Conservation (phyloP, 495 filamentous ascomycete species). For the Paragyromitra xinjiangensis region DNA sequence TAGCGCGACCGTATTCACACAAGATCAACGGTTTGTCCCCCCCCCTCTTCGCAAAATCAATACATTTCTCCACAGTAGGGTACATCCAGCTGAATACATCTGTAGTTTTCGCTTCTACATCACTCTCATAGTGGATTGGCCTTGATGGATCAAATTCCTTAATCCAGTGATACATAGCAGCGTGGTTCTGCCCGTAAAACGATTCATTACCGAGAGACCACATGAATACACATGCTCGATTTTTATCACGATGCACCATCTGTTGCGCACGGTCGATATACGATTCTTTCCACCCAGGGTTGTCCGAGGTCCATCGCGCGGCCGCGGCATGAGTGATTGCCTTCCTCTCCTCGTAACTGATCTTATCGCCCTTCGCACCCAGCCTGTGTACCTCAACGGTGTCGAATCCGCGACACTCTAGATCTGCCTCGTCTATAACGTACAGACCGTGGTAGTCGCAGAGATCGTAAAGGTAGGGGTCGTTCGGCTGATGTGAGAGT, state of each 20-base stretch:
- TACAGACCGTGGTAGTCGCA: conserved; percentile 74
- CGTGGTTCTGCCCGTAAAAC: conserved; percentile 72
- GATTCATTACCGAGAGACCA: conserved; percentile 78
- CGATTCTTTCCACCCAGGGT: conserved; percentile 69
- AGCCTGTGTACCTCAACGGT: conserved; percentile 62
- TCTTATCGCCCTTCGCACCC: conserved; percentile 61
- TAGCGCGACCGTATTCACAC: conserved; percentile 75
- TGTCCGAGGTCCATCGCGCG: conserved; percentile 69
- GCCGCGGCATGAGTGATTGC: conserved; percentile 62
- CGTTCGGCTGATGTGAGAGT: conserved; percentile 70
- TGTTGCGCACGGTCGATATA: conserved; percentile 73
- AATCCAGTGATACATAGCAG: conserved; percentile 70
- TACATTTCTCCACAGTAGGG: conserved; percentile 64
- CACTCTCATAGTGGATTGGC: conserved; percentile 73
- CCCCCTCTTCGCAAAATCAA: conserved; percentile 62
- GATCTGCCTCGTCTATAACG: conserved; percentile 76
- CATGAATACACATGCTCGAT: conserved; percentile 72
- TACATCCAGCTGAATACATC: conserved; percentile 78
- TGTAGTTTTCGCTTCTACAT: conserved; percentile 66
- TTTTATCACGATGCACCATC: conserved; percentile 72
- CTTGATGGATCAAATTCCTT: conserved; percentile 67
- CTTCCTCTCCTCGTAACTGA: conserved; percentile 66
- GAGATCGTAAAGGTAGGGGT: conserved; percentile 68
- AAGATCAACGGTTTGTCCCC: conserved; percentile 67
- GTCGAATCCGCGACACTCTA: conserved; percentile 76